phyloP scores from a whole-genome alignment of 2,329 filamentous ascomycete species.

The Diaporthe citriasiana region DNA sequence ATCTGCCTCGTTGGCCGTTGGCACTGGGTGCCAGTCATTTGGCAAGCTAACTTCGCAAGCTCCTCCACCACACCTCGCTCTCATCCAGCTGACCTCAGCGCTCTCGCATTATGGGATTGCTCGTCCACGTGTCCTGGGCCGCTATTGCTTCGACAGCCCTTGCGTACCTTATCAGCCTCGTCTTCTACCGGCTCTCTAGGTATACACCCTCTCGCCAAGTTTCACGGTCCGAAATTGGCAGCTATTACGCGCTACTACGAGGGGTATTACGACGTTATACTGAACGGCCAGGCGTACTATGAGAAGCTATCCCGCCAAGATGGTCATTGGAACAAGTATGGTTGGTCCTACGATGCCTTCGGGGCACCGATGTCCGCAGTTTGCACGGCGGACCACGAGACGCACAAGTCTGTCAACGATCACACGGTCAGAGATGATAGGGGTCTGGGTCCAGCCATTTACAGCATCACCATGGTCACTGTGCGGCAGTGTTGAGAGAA shows the following conservation, averaged over 20 bases:
- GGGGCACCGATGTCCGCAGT: constrained; percentile 8
- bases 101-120: not conserved
- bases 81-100: not conserved
- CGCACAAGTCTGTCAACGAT: no score
- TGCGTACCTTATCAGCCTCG: constrained; percentile 3
- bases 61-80: not conserved
- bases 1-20: not conserved
- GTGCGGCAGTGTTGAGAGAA: no score
- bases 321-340: constrained; percentile 35
- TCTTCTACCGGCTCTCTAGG: constrained; percentile 48
- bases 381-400: not conserved
- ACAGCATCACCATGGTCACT: no score
- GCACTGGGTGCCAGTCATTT: not conserved
- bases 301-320: constrained; percentile 47
- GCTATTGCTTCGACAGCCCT: not conserved
- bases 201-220: constrained; percentile 55
- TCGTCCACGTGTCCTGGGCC: not conserved
- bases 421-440: no score
- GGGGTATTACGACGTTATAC: constrained; percentile 60
- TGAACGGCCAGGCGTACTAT: constrained; percentile 53
- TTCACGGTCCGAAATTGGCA: constrained; percentile 57
- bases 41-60: not conserved
- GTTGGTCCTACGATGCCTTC: constrained; percentile 29
- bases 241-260: constrained; percentile 58
- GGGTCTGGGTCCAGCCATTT: no score